phyloP scores from a whole-genome alignment of 2,329 filamentous ascomycete genomes.

The Botrytis fabae region DNA sequence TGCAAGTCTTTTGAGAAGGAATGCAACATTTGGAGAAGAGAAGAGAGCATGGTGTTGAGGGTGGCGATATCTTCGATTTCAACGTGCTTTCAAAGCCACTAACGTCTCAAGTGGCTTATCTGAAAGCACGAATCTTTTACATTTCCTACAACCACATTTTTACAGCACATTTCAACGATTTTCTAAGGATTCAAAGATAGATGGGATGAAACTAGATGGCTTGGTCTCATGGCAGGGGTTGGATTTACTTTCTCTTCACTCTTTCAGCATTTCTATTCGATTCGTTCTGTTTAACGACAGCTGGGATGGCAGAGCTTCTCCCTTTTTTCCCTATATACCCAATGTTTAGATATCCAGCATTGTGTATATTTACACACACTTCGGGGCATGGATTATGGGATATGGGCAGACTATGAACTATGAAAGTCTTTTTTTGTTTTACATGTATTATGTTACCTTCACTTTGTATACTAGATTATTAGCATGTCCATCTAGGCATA shows the following conservation, averaged over 20 bases:
- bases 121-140: background rate
- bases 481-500: background rate
- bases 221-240: background rate
- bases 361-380: background rate
- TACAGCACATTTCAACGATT: background rate
- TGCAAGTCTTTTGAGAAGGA: background rate
- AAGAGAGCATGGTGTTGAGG: background rate
- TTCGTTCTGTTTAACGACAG: background rate
- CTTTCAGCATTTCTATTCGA: background rate
- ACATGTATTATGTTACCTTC: background rate
- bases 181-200: background rate
- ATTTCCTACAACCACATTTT: background rate
- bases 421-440: background rate
- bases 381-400: background rate
- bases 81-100: background rate
- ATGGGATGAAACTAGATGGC: background rate
- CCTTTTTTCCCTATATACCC: background rate
- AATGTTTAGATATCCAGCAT: background rate
- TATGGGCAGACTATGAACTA: background rate
- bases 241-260: background rate
- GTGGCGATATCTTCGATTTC: background rate
- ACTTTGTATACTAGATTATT: constrained; percentile 5
- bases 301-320: background rate
- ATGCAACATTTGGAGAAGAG: background rate
- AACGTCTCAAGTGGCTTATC: background rate